Evolutionary conservation across 1,284 basidiomycete species (phyloP).

Genomic region (Sporisorium scitamineum): DNA sequence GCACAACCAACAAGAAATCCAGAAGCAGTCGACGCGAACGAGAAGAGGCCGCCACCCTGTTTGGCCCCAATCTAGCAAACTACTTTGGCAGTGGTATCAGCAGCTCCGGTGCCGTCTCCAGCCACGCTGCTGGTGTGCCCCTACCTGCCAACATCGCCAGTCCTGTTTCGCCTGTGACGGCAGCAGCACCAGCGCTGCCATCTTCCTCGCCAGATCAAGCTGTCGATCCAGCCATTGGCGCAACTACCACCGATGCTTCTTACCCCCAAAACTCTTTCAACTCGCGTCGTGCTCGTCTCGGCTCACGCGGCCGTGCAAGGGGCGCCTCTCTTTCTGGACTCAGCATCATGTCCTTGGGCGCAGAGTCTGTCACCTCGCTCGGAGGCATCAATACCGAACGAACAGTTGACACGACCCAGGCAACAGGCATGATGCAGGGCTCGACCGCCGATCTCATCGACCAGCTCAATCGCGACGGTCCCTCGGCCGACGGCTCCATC

Average conservation of each 20-base stretch:
- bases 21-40: constrained; percentile 49
- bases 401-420: constrained; percentile 13
- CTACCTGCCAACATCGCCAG: constrained; percentile 21
- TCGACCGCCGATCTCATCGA: constrained; percentile 49
- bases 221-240: not conserved
- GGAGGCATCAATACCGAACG: constrained; percentile 39
- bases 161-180: constrained; percentile 18
- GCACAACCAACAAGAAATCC: constrained; percentile 25
- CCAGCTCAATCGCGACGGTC: constrained; percentile 33
- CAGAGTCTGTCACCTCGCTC: constrained; percentile 49
- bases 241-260: not conserved
- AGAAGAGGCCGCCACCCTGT: constrained; percentile 59
- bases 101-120: constrained; percentile 51
- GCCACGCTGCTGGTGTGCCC: constrained; percentile 24
- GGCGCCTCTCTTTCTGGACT: constrained; percentile 61
- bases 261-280: constrained; percentile 20
- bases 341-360: constrained; percentile 53
- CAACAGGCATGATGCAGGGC: constrained; percentile 48
- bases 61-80: constrained; percentile 61
- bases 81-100: constrained; percentile 61
- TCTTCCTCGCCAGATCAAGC: not conserved
- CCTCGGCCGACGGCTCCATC: constrained; percentile 22
- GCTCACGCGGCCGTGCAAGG: constrained; percentile 57
- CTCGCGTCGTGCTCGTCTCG: constrained; percentile 49
- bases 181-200: constrained; percentile 5